Base-by-base conservation (phyloP, 225 moss, liverwort and hornwort species). In the Sphagnum tenellum region DNA sequence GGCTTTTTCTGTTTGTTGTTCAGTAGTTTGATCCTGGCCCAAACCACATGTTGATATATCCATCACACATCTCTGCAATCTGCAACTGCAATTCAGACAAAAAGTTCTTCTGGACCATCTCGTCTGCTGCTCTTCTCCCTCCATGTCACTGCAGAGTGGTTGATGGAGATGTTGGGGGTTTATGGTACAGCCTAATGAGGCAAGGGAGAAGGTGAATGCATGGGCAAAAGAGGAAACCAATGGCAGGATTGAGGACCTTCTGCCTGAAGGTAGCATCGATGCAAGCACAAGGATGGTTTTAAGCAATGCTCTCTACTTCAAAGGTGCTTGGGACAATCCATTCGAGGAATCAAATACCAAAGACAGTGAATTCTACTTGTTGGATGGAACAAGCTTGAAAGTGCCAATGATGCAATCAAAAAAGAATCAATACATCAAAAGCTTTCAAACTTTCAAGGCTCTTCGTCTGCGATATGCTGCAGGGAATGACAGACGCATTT, bases 251-350 rank as follows among this genome's bases (percentile, higher is more conserved):
- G 74, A 68, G 61, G 76, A 86, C 56, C 77, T 95, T 9, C 88
- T 95, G 12, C 84, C 92, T 10, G 44, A 75, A 49, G 89, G 82
- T 48, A 74, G 82, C 9, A 82, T 92, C 48, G 82, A 89, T 29
- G 53, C 51, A 7, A 62, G 64, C 64, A 95, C 92, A 4, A 81
- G 89, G 46, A 47, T 95, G 10, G 73, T 95, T 50, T 75, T 95
- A 52, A 92, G 84, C 5, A 95, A 95, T 62, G 91, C 92, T 44
- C 71, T 95, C 3, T 95, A 92, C 71, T 95, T 95, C 69, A 95
- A 92, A 67, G 95, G 95, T 9, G 80, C 86, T 46, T 95, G 95
- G 95, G 81, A 81, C 70, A 86, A 82, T 66, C 92, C 88, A 48
- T 95, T 95, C n/a, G 85, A 86, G 9, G 76, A 80, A 60, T 67